Conservation (phyloP, 371 early-diverging fungal genomes). For the Circinella umbellata region DNA sequence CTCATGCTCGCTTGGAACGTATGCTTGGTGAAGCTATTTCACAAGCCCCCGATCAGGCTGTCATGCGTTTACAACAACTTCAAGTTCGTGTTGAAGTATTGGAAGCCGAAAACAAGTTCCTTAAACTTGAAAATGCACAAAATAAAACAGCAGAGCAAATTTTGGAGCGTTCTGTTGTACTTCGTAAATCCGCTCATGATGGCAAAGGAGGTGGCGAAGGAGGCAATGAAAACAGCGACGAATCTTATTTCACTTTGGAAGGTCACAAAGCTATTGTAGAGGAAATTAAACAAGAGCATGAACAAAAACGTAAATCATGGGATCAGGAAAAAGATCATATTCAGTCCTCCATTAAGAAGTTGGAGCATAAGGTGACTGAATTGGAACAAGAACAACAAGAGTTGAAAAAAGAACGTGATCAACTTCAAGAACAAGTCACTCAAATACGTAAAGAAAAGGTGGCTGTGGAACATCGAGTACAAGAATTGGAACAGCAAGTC, state of each 20-base stretch:
- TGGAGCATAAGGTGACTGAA: constrained; percentile 44
- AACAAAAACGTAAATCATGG: constrained; percentile 26
- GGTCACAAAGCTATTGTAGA: constrained; percentile 47
- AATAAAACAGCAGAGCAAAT: constrained; percentile 42
- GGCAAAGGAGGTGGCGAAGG: constrained; percentile 18
- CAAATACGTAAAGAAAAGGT: constrained; percentile 62
- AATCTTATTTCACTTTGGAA: constrained; percentile 30
- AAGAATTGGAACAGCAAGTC: constrained; percentile 52
- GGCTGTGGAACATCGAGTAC: constrained; percentile 36
- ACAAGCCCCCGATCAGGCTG: constrained; percentile 47
- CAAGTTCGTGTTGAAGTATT: constrained; percentile 56
- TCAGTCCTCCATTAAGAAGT: constrained; percentile 29
- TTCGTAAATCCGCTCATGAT: constrained; percentile 27
- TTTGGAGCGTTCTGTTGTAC: constrained; percentile 38
- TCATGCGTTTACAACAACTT: constrained; percentile 54
- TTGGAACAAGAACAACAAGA: constrained; percentile 64
- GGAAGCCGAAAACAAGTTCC: constrained; percentile 56
- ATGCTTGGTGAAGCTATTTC: constrained; percentile 43
- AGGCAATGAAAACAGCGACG: constrained; percentile 3
- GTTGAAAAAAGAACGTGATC: constrained; percentile 64
- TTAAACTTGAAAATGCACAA: constrained; percentile 55
- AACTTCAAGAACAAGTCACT: constrained; percentile 56
- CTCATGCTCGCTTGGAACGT: constrained; percentile 40
- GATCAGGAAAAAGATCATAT: constrained; percentile 21
- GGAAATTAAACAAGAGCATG: constrained; percentile 40